Base-by-base conservation (phyloP, 1,284 basidiomycete species). In the Boletellus deceptivus region DNA sequence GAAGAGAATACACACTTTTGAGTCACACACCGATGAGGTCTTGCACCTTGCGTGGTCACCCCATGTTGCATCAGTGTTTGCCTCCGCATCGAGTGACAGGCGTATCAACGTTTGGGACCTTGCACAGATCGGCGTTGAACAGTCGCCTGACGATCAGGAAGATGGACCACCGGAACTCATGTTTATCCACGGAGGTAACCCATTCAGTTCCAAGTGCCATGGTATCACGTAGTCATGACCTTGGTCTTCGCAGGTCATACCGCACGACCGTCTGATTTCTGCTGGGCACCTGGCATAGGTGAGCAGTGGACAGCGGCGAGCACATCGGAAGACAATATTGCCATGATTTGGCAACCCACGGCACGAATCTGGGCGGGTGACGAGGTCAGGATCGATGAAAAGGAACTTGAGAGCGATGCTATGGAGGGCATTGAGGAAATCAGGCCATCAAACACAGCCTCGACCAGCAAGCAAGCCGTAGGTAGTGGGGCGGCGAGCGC, bases 61-160 rank as follows among this genome's bases (percentile, higher is more conserved):
- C 6, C 90, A 93, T 64, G 90, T 91, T 60, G 80, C 86, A 7
- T 92, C 91, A 4, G 81, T 97, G 53, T 97, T 98, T 59, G 94
- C 93, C 0, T 94, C 91, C 5, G 93, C 93, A 0, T 91, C 90
- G 0, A 89, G 92, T 48, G 96, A 99, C 68, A 81, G 97, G 31
- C 80, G 97, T 18, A 83, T 99, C 55, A 96, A 97, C 61, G 77
- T 99, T 45, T 99, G 97, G 97, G 95, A 99, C 73, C 72, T 98
- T 46, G 82, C 86, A 35, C 83, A 89, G 58, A 98, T 99, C 57
- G 96, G 96, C 1, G 84, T 89, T 46, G 97, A 99, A 70, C 96
- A 99, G 70, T 93, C 92, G 1, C 95, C 96, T 3, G 96, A 99
- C 60, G 96, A 99, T 65, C 91, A 93, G 46, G 97, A 99, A 70